Evolutionary conservation across 768 basidiomycete species (phyloP).

Genomic region (Tulasnella calospora): DNA sequence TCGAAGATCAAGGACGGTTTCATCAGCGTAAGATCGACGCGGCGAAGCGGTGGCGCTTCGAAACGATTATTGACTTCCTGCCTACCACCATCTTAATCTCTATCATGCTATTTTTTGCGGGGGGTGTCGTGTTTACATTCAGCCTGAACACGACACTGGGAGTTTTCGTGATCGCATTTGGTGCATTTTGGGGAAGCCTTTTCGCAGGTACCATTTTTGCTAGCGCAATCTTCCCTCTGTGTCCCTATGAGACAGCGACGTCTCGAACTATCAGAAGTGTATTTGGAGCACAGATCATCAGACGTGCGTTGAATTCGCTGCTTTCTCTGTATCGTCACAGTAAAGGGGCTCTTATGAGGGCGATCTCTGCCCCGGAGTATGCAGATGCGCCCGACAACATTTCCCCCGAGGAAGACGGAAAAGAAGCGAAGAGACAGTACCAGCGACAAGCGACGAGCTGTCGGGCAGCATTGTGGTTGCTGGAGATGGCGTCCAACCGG

Average conservation of each 20-base stretch:
- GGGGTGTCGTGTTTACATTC: background rate
- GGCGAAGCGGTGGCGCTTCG: background rate
- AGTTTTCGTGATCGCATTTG: background rate
- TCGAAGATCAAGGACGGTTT: background rate
- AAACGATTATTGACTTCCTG: background rate
- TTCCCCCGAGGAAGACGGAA: no score
- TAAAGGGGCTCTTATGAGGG: no score
- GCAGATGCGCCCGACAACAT: no score
- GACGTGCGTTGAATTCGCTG: no score
- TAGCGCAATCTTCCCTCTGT: background rate
- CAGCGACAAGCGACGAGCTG: background rate
- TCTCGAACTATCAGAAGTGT: background rate
- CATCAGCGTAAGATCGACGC: slow-evolving; percentile 1
- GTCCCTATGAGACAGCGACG: background rate
- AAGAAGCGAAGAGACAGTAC: no score
- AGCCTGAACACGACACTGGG: background rate
- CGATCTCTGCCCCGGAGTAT: no score
- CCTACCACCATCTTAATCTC: background rate
- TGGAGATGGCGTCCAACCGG: background rate
- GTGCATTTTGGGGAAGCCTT: background rate
- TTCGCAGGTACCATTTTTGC: background rate
- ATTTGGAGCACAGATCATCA: background rate
- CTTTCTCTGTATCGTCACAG: no score
- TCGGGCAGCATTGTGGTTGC: background rate
- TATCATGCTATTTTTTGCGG: background rate